phyloP scores from a whole-genome alignment of 1,284 basidiomycete species.

The Hemileccinum hortonii region DNA sequence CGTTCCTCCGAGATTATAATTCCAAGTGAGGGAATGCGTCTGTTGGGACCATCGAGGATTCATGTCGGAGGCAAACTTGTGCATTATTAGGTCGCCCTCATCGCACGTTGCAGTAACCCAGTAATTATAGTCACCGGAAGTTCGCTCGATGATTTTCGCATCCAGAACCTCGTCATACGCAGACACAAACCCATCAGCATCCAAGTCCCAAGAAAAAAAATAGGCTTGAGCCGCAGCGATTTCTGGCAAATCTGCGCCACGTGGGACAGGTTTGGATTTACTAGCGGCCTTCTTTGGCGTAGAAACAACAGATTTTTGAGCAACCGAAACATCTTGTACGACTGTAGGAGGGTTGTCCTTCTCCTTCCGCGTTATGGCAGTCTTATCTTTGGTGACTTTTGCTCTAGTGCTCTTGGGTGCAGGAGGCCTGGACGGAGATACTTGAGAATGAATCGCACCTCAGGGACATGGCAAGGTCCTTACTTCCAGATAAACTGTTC shows the following conservation, averaged over 20 bases:
- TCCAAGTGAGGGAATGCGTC: constrained; percentile 82
- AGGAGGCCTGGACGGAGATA: constrained; percentile 38
- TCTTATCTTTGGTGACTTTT: constrained; percentile 24
- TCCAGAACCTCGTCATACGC: constrained; percentile 67
- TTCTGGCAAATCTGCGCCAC: constrained; percentile 25
- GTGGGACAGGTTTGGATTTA: constrained; percentile 17
- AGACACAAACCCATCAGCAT: constrained; percentile 63
- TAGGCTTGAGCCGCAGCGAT: constrained; percentile 49
- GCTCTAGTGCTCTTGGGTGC: constrained; percentile 27
- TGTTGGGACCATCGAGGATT: constrained; percentile 69
- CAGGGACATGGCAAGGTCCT: constrained; percentile 30
- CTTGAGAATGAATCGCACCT: constrained; percentile 23
- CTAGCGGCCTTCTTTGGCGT: constrained; percentile 13
- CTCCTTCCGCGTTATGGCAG: constrained; percentile 14
- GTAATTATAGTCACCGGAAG: constrained; percentile 50
- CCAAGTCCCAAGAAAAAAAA: constrained; percentile 75
- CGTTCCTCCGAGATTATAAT: constrained; percentile 60
- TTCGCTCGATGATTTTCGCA: constrained; percentile 65
- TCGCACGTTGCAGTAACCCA: constrained; percentile 62
- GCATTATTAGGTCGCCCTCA: constrained; percentile 54
- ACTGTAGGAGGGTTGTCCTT: constrained; percentile 11
- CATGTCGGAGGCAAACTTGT: constrained; percentile 68
- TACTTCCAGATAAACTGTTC: constrained; percentile 79
- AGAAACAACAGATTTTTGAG: constrained; percentile 10
- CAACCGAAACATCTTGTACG: constrained; percentile 1